Base-by-base conservation (phyloP, 169 alveolate species). In the Plasmodium relictum region DNA sequence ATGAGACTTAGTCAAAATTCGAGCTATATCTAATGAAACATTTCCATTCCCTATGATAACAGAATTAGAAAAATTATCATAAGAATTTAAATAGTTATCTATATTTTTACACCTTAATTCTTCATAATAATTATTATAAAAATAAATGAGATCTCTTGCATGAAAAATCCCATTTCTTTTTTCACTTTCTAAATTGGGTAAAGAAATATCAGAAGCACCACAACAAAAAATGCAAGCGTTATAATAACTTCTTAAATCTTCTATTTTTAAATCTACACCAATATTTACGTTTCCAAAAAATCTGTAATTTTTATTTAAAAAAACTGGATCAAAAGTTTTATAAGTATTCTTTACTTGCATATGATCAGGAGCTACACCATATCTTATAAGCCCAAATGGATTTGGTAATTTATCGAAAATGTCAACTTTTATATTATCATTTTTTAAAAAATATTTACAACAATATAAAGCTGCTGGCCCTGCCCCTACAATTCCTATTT, bases 361-460 rank as follows among this genome's bases (percentile, higher is more conserved):
- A 44, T 93, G 95, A 86, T 96, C 98, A 24, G 98, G 98, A 14
- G 98, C 98, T 12, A 96, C 97, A 9, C 98, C 98, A 72, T 88
- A 94, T 50, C 97, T 83, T 37, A 96, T 86, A 18, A 96, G 93
- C 9, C 98, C 98, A 54, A 74, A 93, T 0, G 97, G 98, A 56
- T 88, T 94, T 14, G 97, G 95, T 48, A 90, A 72, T 54, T 92
- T 89, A 26, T 96, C 98, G 68, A 96, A 95, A 16, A 95, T 85
- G 61, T 96, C 97, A 12, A 96, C 93, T 65, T 94, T 88, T 50
- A 94, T 88, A 42, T 93, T 91, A 14, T 85, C 87, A 41, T 74
- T 72, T 39, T 88, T 93, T 10, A 93, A 42, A 14, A 96, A 70
- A 72, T 86, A 62, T 68, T 95, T 96, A 9, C 96, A 96, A 62